Percentiles rank a stretch among this genome's conserved stretches.
Evolutionary conservation across 129 eudicot genomes (phyloP).

Genomic region (Apium graveolens): DNA sequence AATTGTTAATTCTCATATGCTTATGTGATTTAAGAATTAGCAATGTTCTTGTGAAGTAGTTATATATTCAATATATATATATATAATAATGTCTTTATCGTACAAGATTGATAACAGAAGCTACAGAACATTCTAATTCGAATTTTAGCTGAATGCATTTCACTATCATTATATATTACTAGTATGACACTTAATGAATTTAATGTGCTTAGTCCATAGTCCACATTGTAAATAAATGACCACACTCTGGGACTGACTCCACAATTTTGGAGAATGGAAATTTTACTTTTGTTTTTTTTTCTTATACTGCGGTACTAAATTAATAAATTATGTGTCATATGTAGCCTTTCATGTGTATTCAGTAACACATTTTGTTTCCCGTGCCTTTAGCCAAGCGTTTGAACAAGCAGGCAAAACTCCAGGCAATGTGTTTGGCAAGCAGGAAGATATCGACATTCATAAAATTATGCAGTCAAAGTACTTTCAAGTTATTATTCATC

Average conservation of each 20-base stretch:
- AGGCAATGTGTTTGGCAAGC: slow-evolving; percentile 50
- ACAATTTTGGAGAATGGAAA: neutral
- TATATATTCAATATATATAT: no score
- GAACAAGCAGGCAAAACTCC: slow-evolving; percentile 80
- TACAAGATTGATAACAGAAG: no score
- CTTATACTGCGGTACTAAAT: neutral
- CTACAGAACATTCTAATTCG: neutral
- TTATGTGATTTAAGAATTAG: no score
- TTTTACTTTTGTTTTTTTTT: no score
- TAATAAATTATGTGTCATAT: neutral
- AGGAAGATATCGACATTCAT: slow-evolving; percentile 46
- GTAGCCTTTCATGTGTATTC: neutral
- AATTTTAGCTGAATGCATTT: no score
- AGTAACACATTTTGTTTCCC: neutral
- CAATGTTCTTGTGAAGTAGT: no score
- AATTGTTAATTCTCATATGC: no score
- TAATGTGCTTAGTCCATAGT: neutral
- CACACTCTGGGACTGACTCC: neutral
- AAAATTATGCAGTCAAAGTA: slow-evolving; percentile 75
- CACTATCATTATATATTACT: neutral
- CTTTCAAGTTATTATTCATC: slow-evolving; percentile 52
- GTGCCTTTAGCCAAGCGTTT: slow-evolving; percentile 69
- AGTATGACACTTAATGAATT: neutral
- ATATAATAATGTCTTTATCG: no score
- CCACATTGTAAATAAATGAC: neutral